Evolutionary conservation across 352 stramenopile species (phyloP).

Genomic region (Thalassiosira ordinaria): DNA sequence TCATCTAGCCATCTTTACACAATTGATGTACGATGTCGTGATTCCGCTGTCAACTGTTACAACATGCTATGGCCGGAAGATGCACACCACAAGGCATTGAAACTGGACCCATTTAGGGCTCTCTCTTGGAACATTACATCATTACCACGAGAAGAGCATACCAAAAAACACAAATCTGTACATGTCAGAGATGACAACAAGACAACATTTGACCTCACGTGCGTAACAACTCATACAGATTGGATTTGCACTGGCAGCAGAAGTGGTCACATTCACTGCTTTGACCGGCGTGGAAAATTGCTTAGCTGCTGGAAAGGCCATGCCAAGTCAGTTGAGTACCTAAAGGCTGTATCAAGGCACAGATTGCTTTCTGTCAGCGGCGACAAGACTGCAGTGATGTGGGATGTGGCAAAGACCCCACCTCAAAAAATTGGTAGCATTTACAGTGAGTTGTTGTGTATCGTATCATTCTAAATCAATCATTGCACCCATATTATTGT

Average conservation of each 20-base stretch:
- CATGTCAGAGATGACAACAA: neutral
- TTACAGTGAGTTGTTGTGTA: constrained; percentile 33
- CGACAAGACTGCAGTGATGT: constrained; percentile 51
- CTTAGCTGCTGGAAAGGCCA: constrained; percentile 52
- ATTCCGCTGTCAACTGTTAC: constrained; percentile 9
- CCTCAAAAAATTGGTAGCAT: constrained; percentile 47
- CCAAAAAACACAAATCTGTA: neutral
- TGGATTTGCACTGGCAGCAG: constrained; percentile 49
- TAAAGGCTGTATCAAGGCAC: constrained; percentile 41
- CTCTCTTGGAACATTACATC: constrained; percentile 37
- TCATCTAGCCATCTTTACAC: constrained; percentile 42
- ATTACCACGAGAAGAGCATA: constrained; percentile 10
- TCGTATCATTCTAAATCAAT: neutral
- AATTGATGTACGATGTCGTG: constrained; percentile 38
- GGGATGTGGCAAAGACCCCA: constrained; percentile 36
- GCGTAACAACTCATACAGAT: constrained; percentile 36
- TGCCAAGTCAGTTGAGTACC: constrained; percentile 40
- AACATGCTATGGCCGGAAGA: neutral
- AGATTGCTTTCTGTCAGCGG: constrained; percentile 37
- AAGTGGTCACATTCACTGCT: constrained; percentile 51
- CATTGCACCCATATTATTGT: neutral
- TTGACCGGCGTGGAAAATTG: constrained; percentile 38
- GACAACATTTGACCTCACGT: constrained; percentile 46
- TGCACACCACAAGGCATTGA: neutral
- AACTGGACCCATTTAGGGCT: constrained; percentile 29